These are phyloP conservation scores for Pleurotus salmoneostramineus DNA, from an alignment of 768 basidiomycete genomes.

Conservation along the genomic window DNA sequence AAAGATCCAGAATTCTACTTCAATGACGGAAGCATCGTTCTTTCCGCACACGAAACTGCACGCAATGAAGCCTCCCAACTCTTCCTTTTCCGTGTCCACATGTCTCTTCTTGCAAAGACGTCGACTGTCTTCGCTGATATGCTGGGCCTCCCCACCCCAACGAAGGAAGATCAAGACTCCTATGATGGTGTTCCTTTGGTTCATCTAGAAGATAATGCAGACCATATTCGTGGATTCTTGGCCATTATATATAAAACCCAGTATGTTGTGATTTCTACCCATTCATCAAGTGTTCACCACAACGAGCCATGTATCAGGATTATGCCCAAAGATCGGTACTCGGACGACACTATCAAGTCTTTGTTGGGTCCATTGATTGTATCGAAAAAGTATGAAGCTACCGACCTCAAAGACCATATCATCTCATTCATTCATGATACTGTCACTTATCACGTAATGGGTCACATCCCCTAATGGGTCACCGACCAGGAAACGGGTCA, in stretches of 20 bases:
- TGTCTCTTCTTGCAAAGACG: slow-evolving; percentile 9
- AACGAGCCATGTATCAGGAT: background rate
- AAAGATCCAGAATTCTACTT: slow-evolving; percentile 5
- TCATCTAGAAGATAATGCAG: slow-evolving; percentile 9
- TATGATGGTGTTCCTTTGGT: slow-evolving; percentile 13
- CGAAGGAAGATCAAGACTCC: background rate
- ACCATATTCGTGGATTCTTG: slow-evolving; percentile 7
- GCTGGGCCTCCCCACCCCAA: slow-evolving; percentile 7
- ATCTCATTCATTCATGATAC: background rate
- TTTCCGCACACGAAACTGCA: background rate
- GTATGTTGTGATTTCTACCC: background rate
- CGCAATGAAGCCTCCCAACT: background rate
- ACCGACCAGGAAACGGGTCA: too few relatives aligned
- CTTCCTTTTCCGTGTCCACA: slow-evolving; percentile 11
- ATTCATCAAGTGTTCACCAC: background rate
- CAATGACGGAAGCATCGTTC: slow-evolving; percentile 10
- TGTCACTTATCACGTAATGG: too few relatives aligned
- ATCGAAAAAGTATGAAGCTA: slow-evolving; percentile 8
- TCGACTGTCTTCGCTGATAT: slow-evolving; percentile 12
- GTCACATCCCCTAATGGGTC: too few relatives aligned
- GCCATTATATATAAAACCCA: slow-evolving; percentile 6
- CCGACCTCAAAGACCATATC: background rate
- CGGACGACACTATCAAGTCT: background rate
- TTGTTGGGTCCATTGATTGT: slow-evolving; percentile 6
- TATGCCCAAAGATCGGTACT: background rate